A percentile compares a stretch with the other conserved stretches of the same genome.
Evolutionary conservation across 2,329 filamentous ascomycete species (phyloP).

Genomic region (Shiraia sp.): DNA sequence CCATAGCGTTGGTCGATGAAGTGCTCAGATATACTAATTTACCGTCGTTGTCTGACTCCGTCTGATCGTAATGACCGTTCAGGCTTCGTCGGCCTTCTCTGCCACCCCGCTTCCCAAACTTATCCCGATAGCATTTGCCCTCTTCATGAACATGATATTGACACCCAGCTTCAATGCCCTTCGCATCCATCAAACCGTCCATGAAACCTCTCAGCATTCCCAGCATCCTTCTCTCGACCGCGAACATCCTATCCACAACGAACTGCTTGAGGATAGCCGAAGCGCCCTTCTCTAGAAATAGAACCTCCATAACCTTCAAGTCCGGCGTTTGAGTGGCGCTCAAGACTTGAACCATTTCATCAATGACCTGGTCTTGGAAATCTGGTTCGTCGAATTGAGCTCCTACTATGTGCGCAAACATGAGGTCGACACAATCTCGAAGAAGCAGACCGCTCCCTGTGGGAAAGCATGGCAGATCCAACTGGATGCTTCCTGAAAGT

Average conservation of each 20-base stretch:
- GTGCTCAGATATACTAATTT: background rate
- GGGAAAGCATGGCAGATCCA: background rate
- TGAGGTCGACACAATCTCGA: constrained; percentile 12
- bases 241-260: constrained; percentile 14
- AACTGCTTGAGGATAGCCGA: constrained; percentile 4
- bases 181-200: background rate
- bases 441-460: constrained; percentile 4
- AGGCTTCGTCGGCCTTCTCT: too few species aligned
- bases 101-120: background rate
- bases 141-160: constrained; percentile 14
- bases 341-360: constrained; percentile 3
- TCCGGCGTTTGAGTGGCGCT: constrained; percentile 8
- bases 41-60: too few species aligned
- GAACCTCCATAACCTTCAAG: constrained; percentile 4
- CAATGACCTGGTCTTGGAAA: constrained; percentile 19
- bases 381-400: constrained; percentile 9
- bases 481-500: background rate
- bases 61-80: too few species aligned
- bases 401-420: constrained; percentile 22
- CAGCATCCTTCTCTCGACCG: constrained; percentile 11
- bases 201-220: constrained; percentile 8
- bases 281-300: constrained; percentile 10
- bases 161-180: background rate
- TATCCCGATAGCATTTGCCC: constrained; percentile 7
- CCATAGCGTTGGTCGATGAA: background rate